Evolutionary conservation across 2,329 filamentous ascomycete species (phyloP).

Genomic region (Tolypocladium tundrense): DNA sequence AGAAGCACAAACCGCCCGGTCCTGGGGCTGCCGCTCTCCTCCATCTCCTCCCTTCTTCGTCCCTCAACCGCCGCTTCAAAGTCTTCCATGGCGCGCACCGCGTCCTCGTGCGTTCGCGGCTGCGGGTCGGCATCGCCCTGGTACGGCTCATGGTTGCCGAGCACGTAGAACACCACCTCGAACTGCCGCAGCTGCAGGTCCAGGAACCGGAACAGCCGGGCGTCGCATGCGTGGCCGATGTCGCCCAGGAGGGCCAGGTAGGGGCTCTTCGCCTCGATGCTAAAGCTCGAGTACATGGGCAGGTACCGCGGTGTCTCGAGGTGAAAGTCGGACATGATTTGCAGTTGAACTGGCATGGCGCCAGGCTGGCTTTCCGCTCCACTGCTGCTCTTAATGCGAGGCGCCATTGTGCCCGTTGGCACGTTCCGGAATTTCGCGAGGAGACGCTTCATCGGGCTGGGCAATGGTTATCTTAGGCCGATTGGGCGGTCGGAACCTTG

Average conservation of each 20-base stretch:
- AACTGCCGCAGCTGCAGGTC: background rate
- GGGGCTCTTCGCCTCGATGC: constrained; percentile 26
- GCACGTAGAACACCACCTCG: background rate
- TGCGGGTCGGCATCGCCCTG: background rate
- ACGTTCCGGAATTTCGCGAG: too few species aligned
- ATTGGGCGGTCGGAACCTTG: too few species aligned
- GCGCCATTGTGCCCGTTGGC: background rate
- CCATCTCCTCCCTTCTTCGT: background rate
- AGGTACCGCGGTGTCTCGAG: constrained; percentile 29
- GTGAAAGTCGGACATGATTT: constrained; percentile 29
- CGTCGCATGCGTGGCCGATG: constrained; percentile 25
- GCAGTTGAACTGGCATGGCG: background rate
- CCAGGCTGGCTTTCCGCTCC: background rate
- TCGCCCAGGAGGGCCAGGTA: constrained; percentile 38
- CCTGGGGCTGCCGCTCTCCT: constrained; percentile 8
- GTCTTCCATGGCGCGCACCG: background rate
- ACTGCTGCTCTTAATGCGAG: background rate
- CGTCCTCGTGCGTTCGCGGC: background rate
- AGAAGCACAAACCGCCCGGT: constrained; percentile 26
- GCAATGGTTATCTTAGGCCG: too few species aligned
- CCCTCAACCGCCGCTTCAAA: background rate
- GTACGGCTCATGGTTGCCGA: constrained; percentile 1
- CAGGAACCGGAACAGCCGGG: background rate
- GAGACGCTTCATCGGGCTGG: too few species aligned
- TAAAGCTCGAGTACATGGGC: constrained; percentile 23